Evolutionary conservation across 257 asterid species (phyloP), one percentile per base, ranked within the genome.

Genomic region (Scutellaria baicalensis): DNA sequence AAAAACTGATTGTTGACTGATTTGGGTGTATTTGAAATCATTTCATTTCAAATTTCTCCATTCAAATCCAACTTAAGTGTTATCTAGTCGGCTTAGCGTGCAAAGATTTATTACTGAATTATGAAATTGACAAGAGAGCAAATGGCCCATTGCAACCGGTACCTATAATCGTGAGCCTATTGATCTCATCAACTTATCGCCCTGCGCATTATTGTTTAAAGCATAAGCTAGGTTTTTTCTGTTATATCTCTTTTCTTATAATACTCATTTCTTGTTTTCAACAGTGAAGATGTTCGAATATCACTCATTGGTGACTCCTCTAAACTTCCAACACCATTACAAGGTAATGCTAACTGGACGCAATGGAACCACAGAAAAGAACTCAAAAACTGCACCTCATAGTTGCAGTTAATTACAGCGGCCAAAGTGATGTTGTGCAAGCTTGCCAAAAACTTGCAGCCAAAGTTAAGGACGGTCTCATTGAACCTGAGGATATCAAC

Each of bases 281-380:
- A 67, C 87, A 88, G 95, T 48, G 80, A 76, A 45, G 78, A 73
- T 33, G 69, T 87, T 38, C 78, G 76, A 40, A 74, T 87, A 14
- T 84, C 96, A 27, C 17, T 83, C 39, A 79, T 82, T n/a, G 96
- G 94, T 4, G 92, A 85, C 68, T 44, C 87, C 13, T 55, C 90
- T 63, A 79, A 74, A 72, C 84, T 87, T 64, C 69, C 83, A 3
- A 79, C 78, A 64, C 44, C 76, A 1, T 55, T 89, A 45, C 75
- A 71, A 72, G 70, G n/a, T 49, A 55, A 45, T 74, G 57, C 59
- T 85, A 62, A 57, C 68, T 16, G 38, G n/a, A 75, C 39, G 83
- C 83, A 42, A 33, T 70, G 40, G 63, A 59, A 64, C 82, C 3
- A 87, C 91, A 0, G 18, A 49, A 65, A 60, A 72, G 51, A 87